Evolutionary conservation across 768 basidiomycete genomes (phyloP).

Genomic region (Hortiboletus campestris): DNA sequence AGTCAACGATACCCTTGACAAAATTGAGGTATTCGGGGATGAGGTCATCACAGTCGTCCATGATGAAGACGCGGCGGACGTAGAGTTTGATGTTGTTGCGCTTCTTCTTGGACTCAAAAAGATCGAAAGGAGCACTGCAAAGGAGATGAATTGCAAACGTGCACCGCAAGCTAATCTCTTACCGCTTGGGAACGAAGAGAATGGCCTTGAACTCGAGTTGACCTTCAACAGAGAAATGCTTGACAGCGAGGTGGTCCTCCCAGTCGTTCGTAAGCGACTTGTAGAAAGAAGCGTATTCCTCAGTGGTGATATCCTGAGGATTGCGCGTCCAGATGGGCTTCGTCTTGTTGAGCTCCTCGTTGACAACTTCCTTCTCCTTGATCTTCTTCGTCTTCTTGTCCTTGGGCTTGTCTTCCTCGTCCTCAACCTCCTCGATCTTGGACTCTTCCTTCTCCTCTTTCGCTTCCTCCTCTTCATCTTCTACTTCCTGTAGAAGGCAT

Average conservation of each 20-base stretch:
- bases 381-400: slow-evolving; percentile 93
- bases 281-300: slow-evolving; percentile 97
- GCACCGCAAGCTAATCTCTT: slow-evolving; percentile 23
- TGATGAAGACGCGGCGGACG: slow-evolving; percentile 99
- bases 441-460: slow-evolving; percentile 73
- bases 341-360: slow-evolving; percentile 99
- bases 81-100: slow-evolving; percentile 99
- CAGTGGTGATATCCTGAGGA: slow-evolving; percentile 86
- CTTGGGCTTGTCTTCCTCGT: slow-evolving; percentile 81
- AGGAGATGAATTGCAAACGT: background rate
- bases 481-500: slow-evolving; percentile 62
- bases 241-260: slow-evolving; percentile 99
- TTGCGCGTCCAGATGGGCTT: slow-evolving; percentile 99
- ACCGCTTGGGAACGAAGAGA: slow-evolving; percentile 96
- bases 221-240: slow-evolving; percentile 99
- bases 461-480: slow-evolving; percentile 74
- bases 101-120: slow-evolving; percentile 99
- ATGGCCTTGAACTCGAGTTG: slow-evolving; percentile 99
- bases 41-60: slow-evolving; percentile 99
- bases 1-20: slow-evolving; percentile 99
- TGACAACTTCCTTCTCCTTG: slow-evolving; percentile 82
- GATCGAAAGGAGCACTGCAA: slow-evolving; percentile 91
- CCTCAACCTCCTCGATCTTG: slow-evolving; percentile 81
- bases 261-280: slow-evolving; percentile 99
- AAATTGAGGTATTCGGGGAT: slow-evolving; percentile 99